These are phyloP conservation scores for Sphagnum tenellum DNA, from an alignment of 225 moss, liverwort and hornwort species.

Conservation along the genomic window DNA sequence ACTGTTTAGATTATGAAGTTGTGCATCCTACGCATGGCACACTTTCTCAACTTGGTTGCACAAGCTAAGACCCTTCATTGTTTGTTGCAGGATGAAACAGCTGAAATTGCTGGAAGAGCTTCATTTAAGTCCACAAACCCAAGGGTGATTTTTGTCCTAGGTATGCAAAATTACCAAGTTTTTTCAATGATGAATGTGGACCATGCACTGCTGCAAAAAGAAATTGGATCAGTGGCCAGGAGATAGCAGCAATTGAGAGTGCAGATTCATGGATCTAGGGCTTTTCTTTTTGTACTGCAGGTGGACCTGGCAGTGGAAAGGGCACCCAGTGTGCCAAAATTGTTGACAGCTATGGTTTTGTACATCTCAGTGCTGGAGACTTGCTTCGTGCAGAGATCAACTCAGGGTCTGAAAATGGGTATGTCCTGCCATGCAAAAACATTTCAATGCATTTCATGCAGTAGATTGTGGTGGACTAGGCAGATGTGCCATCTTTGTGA, in stretches of 20 bases:
- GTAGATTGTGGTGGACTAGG: neutral
- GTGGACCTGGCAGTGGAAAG: slow-evolving; percentile 58
- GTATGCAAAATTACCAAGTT: slow-evolving; percentile 10
- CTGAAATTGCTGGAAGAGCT: slow-evolving; percentile 5
- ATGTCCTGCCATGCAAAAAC: neutral
- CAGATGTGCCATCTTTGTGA: too few relatives aligned
- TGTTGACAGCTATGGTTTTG: slow-evolving; percentile 45
- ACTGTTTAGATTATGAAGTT: too few relatives aligned
- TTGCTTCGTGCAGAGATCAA: slow-evolving; percentile 46
- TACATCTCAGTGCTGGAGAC: slow-evolving; percentile 51
- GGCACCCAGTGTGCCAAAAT: slow-evolving; percentile 51
- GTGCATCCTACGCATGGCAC: too few relatives aligned
- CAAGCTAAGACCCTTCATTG: too few relatives aligned
- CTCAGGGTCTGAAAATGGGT: slow-evolving; percentile 50
- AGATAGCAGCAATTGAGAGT: neutral
- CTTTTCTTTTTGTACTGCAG: slow-evolving; percentile 9
- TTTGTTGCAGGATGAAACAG: slow-evolving; percentile 9
- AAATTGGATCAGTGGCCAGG: neutral
- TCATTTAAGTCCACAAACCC: slow-evolving; percentile 5
- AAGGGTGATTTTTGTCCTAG: slow-evolving; percentile 35
- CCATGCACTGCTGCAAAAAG: neutral
- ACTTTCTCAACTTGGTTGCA: too few relatives aligned
- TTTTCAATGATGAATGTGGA: neutral
- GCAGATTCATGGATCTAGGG: neutral
- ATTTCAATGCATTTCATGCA: neutral